A percentile compares a stretch with the other conserved stretches of the same genome.
Evolutionary conservation across 2,329 filamentous ascomycete species (phyloP).

Genomic region (Alternaria triticina): DNA sequence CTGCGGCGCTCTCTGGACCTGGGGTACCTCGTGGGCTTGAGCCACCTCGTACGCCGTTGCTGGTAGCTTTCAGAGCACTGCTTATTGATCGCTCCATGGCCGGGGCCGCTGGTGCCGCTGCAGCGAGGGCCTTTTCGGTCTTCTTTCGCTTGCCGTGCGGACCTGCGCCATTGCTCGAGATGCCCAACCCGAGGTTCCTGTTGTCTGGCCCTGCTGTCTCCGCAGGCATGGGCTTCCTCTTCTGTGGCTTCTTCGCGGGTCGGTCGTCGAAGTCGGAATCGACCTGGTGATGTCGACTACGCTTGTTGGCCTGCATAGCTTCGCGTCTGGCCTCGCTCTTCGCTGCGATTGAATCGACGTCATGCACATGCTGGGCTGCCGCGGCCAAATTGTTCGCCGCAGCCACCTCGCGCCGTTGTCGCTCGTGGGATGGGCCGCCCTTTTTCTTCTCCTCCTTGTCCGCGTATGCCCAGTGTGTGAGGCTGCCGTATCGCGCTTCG

Average conservation of each 20-base stretch:
- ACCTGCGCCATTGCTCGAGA: constrained; percentile 62
- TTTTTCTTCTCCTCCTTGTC: constrained; percentile 71
- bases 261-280: constrained; percentile 83
- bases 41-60: constrained; percentile 43
- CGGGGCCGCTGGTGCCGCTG: constrained; percentile 44
- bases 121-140: constrained; percentile 67
- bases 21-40: constrained; percentile 74
- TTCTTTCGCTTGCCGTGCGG: constrained; percentile 76
- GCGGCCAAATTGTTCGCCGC: constrained; percentile 72
- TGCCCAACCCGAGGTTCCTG: constrained; percentile 67
- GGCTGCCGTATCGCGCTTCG: constrained; percentile 90
- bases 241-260: constrained; percentile 66
- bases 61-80: constrained; percentile 59
- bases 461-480: constrained; percentile 93
- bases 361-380: constrained; percentile 76
- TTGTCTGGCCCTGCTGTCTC: constrained; percentile 48
- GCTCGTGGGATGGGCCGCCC: constrained; percentile 68
- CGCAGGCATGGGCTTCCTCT: constrained; percentile 65
- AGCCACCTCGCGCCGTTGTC: constrained; percentile 78
- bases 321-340: constrained; percentile 86
- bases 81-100: constrained; percentile 74
- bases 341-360: constrained; percentile 79
- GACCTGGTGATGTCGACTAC: constrained; percentile 68
- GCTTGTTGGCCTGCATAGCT: constrained; percentile 77
- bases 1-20: constrained; percentile 54